Evolutionary conservation across 2,329 filamentous ascomycete genomes (phyloP).

Genomic region (Penicillium expansum): DNA sequence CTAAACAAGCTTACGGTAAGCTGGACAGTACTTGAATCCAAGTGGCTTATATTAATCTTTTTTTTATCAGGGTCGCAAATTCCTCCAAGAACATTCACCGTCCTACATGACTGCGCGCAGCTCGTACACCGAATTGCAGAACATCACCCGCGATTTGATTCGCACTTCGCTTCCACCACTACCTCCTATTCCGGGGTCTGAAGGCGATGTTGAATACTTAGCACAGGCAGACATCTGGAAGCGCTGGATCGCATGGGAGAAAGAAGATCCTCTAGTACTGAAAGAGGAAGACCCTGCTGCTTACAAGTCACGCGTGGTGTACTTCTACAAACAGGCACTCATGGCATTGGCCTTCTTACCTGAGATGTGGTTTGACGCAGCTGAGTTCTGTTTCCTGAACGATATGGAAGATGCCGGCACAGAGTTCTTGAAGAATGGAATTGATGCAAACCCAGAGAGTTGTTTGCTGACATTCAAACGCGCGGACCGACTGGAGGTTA

Average conservation of each 20-base stretch:
- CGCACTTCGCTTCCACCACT: slow-evolving; percentile 76
- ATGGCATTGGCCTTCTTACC: slow-evolving; percentile 95
- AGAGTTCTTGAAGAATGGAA: slow-evolving; percentile 76
- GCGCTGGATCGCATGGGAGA: slow-evolving; percentile 93
- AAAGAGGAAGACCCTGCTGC: slow-evolving; percentile 73
- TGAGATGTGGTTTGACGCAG: slow-evolving; percentile 91
- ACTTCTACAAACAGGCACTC: slow-evolving; percentile 88
- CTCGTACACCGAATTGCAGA: slow-evolving; percentile 85
- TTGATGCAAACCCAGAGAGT: slow-evolving; percentile 88
- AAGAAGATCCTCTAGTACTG: slow-evolving; percentile 82
- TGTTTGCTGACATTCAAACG: slow-evolving; percentile 85
- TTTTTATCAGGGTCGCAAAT: slow-evolving; percentile 72
- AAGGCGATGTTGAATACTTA: slow-evolving; percentile 79
- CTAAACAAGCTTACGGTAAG: slow-evolving; percentile 84
- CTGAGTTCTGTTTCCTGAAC: slow-evolving; percentile 86
- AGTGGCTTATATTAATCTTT: slow-evolving; percentile 8
- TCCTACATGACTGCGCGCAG: slow-evolving; percentile 95
- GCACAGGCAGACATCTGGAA: slow-evolving; percentile 88
- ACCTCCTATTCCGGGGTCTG: slow-evolving; percentile 79
- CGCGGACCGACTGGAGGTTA: slow-evolving; percentile 80
- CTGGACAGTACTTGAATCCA: neutral
- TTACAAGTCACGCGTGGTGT: slow-evolving; percentile 76
- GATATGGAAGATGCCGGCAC: slow-evolving; percentile 68
- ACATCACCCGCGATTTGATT: slow-evolving; percentile 72
- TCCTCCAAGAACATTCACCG: slow-evolving; percentile 87